Evolutionary conservation across 306 rosid genomes (phyloP), one percentile per base, ranked within the genome.

Genomic region (Casuarina cunninghamiana): DNA sequence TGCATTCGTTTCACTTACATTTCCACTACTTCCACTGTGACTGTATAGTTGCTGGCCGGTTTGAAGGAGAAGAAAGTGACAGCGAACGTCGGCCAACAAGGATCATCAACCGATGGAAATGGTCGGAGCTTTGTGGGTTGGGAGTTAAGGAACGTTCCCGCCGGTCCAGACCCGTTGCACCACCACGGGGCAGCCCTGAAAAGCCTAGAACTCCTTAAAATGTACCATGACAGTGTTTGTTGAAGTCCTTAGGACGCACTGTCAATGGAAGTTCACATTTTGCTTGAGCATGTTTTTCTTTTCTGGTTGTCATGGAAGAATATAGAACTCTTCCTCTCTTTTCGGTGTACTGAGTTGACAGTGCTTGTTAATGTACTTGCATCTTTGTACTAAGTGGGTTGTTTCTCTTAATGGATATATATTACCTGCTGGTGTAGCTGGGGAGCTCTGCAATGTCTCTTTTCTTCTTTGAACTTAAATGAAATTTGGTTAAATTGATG

Each of bases 121-220:
- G 78, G 72, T 41, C 80, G 79, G 35, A 78, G 69, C 39, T 15
- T 72, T 55, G 17, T 66, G 66, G 79, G 60, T 21, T 82, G 77
- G 83, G 88, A 84, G 84, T 74, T 91, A 49, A 87, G 92, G 88
- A 84, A 77, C 71, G 88, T 86, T 79, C 96, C 92, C 13, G 81
- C 90, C 0, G 93, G 96, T 57, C 96, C 96, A 65, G 92, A 91
- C 66, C 96, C 96, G 0, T 71, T 91, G 70, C 96, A 91, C 75
- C 96, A 87, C 41, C 80, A 91, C 41, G 89, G 87, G 88, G 83
- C 41, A 73, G 46, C 80, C 93, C 96, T 46, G 69, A 81, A 45
- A 90, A 78, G 81, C 92, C 92, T 75, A 74, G 76, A 69, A 81
- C 83, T 38, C 91, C 90, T 65, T 90, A 75, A 84, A 0, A 70